Conservation (phyloP, 495 filamentous ascomycete species). For the Penicillium macrosclerotiorum region DNA sequence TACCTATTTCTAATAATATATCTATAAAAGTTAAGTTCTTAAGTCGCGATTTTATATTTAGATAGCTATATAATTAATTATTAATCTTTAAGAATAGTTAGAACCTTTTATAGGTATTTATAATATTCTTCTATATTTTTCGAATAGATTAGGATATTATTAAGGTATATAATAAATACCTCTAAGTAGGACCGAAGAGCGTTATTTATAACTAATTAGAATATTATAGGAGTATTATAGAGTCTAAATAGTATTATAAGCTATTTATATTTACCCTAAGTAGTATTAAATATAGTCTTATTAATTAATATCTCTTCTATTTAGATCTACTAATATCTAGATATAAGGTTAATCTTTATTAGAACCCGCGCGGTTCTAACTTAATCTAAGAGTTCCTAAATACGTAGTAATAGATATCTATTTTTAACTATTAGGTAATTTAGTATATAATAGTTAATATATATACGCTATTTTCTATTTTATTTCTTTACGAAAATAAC, state of each 20-base stretch:
- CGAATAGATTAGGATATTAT: conserved; percentile 5
- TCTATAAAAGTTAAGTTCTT: background rate
- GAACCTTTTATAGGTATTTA: background rate
- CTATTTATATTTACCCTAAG: conserved; percentile 11
- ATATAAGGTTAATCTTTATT: background rate
- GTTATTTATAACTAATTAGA: conserved; percentile 8
- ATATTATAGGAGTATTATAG: conserved; percentile 3
- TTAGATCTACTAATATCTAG: background rate
- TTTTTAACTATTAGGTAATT: conserved; percentile 1
- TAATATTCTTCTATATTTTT: background rate
- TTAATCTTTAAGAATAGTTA: background rate
- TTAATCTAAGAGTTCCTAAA: background rate
- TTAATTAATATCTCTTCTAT: background rate
- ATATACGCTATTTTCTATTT: background rate
- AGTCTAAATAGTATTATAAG: conserved; percentile 7
- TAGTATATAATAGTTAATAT: background rate
- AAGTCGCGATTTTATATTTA: background rate
- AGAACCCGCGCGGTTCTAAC: background rate
- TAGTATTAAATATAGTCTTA: conserved; percentile 4
- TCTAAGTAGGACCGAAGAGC: background rate
- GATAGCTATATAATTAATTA: background rate
- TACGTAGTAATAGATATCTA: background rate
- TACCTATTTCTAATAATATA: conserved; percentile 3
- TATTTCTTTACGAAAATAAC: background rate
- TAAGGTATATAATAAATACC: conserved; percentile 1